Conservation (phyloP, 2,329 filamentous ascomycete species). For the Diaporthe destruens region DNA sequence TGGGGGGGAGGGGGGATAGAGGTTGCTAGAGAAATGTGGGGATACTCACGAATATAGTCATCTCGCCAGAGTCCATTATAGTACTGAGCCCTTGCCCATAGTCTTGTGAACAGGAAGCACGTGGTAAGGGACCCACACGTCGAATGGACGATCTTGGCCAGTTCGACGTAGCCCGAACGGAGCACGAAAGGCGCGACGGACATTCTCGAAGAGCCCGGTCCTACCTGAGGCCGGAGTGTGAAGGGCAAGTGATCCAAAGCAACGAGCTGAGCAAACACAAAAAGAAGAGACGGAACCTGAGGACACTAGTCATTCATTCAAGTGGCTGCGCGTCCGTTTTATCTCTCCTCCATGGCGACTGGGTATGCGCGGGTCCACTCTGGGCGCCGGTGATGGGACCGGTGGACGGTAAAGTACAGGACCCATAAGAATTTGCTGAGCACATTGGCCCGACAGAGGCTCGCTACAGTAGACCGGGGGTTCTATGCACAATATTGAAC, state of each 20-base stretch:
- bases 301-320: not conserved
- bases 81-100: constrained; percentile 22
- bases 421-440: constrained; percentile 21
- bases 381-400: not conserved
- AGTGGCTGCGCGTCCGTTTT: not conserved
- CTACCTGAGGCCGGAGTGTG: not conserved
- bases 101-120: constrained; percentile 20
- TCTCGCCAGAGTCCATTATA: constrained; percentile 35
- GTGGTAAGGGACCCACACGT: constrained; percentile 19
- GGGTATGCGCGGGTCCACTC: constrained; percentile 11
- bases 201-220: not conserved
- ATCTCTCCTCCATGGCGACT: not conserved
- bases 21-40: no score
- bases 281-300: not conserved
- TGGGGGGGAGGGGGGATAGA: not conserved
- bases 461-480: constrained; percentile 13
- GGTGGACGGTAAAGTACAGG: constrained; percentile 3
- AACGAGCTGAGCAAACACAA: not conserved
- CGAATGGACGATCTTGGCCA: constrained; percentile 31
- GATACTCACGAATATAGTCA: constrained; percentile 26
- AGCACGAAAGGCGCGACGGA: constrained; percentile 18
- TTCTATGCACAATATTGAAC: not conserved
- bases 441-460: not conserved
- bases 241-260: not conserved
- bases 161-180: constrained; percentile 12